Percentiles rank a stretch among this genome's conserved stretches.
Evolutionary conservation across 371 early-diverging fungal species (phyloP).

Genomic region (Coemansia linderi): DNA sequence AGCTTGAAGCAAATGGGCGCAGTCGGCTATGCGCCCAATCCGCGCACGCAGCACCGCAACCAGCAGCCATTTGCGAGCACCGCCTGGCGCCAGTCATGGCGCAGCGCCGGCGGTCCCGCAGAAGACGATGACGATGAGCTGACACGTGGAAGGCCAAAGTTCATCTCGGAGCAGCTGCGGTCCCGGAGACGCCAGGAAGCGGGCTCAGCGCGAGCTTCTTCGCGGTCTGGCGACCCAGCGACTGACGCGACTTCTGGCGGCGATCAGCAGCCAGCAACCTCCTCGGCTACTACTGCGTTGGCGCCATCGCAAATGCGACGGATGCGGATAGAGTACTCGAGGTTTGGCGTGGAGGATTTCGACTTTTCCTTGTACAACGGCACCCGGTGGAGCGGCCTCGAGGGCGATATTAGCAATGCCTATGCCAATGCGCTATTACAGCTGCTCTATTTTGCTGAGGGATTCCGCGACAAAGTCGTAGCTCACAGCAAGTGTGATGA

Average conservation of each 20-base stretch:
- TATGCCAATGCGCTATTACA: slow-evolving; percentile 91
- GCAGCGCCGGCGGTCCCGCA: slow-evolving; percentile 30
- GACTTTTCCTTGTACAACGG: slow-evolving; percentile 94
- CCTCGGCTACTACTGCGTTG: slow-evolving; percentile 9
- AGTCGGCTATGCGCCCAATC: slow-evolving; percentile 90
- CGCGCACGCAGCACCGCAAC: slow-evolving; percentile 74
- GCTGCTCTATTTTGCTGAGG: slow-evolving; percentile 70
- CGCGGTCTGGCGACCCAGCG: neutral
- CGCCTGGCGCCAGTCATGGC: slow-evolving; percentile 57
- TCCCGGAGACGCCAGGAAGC: slow-evolving; percentile 6
- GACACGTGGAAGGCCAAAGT: slow-evolving; percentile 70
- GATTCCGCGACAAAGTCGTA: slow-evolving; percentile 69
- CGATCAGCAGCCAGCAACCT: neutral
- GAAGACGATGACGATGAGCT: slow-evolving; percentile 38
- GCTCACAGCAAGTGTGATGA: slow-evolving; percentile 65
- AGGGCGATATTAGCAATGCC: slow-evolving; percentile 85
- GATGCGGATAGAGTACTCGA: slow-evolving; percentile 53
- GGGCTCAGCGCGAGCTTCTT: neutral
- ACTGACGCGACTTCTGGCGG: neutral
- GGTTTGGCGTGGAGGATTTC: slow-evolving; percentile 96
- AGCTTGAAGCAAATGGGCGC: slow-evolving; percentile 86
- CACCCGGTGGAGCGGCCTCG: slow-evolving; percentile 83
- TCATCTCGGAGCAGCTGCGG: slow-evolving; percentile 58
- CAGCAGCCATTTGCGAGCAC: slow-evolving; percentile 59
- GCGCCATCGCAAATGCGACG: slow-evolving; percentile 46